Evolutionary conservation across 352 stramenopile genomes (phyloP).

Genomic region (Phytophthora cryptogea): DNA sequence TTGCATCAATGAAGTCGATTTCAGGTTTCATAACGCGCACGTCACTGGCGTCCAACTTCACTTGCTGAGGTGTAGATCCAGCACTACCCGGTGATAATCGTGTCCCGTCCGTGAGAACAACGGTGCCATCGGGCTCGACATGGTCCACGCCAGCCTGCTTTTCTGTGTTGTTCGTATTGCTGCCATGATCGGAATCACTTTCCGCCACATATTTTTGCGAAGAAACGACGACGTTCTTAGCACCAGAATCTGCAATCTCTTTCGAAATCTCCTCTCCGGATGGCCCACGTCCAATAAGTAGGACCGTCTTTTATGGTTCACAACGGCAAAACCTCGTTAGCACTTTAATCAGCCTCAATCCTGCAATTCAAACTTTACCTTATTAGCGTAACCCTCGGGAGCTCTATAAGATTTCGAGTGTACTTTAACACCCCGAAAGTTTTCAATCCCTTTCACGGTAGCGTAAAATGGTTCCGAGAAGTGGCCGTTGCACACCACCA

Average conservation of each 20-base stretch:
- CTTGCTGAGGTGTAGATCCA: constrained; percentile 1
- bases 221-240: constrained; percentile 44
- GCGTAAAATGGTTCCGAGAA: constrained; percentile 51
- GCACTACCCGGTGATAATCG: constrained; percentile 1
- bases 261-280: constrained; percentile 64
- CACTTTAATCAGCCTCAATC: not conserved
- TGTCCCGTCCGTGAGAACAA: constrained; percentile 14
- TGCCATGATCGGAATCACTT: not conserved
- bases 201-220: constrained; percentile 22
- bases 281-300: constrained; percentile 53
- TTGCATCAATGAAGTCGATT: constrained; percentile 35
- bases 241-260: constrained; percentile 39
- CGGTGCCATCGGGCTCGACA: constrained; percentile 13
- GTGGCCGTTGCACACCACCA: constrained; percentile 68
- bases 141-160: constrained; percentile 5
- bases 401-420: constrained; percentile 48
- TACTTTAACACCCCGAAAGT: constrained; percentile 30
- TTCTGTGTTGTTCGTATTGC: not conserved
- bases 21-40: constrained; percentile 41
- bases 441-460: constrained; percentile 40
- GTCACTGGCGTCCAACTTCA: constrained; percentile 9
- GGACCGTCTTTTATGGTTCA: constrained; percentile 31
- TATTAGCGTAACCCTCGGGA: constrained; percentile 24
- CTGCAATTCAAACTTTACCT: constrained; percentile 11
- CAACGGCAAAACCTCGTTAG: not conserved